Evolutionary conservation across 2,329 filamentous ascomycete species (phyloP).

Genomic region (Botrytis fragariae): DNA sequence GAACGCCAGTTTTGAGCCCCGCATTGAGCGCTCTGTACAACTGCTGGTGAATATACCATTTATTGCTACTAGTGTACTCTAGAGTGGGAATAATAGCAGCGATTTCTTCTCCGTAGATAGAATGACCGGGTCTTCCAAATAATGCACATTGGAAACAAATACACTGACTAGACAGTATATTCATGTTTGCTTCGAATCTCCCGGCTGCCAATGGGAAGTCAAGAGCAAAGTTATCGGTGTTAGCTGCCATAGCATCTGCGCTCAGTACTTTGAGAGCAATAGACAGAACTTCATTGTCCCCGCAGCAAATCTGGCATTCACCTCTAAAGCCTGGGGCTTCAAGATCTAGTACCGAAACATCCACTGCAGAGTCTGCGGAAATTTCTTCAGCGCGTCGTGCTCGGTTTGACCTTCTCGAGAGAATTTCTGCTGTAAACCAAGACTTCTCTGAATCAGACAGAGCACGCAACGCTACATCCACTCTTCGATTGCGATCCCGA

Average conservation of each 20-base stretch:
- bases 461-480: neutral
- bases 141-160: constrained; percentile 6
- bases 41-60: neutral
- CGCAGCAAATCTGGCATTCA: neutral
- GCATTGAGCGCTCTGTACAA: neutral
- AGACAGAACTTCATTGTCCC: neutral
- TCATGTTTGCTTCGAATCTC: neutral
- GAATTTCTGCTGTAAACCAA: neutral
- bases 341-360: neutral
- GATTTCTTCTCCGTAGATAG: neutral
- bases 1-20: neutral
- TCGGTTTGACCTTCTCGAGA: neutral
- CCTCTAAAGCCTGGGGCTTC: neutral
- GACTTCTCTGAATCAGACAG: neutral
- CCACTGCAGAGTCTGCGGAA: neutral
- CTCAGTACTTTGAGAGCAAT: neutral
- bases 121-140: neutral
- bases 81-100: neutral
- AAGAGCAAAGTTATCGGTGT: neutral
- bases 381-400: neutral
- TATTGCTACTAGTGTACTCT: neutral
- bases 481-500: neutral
- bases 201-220: neutral
- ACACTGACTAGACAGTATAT: constrained; percentile 6
- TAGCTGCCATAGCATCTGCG: neutral